Percentiles rank a stretch among this genome's conserved stretches.
phyloP scores from a whole-genome alignment of 352 stramenopile species.

The Phytophthora podocarpi region DNA sequence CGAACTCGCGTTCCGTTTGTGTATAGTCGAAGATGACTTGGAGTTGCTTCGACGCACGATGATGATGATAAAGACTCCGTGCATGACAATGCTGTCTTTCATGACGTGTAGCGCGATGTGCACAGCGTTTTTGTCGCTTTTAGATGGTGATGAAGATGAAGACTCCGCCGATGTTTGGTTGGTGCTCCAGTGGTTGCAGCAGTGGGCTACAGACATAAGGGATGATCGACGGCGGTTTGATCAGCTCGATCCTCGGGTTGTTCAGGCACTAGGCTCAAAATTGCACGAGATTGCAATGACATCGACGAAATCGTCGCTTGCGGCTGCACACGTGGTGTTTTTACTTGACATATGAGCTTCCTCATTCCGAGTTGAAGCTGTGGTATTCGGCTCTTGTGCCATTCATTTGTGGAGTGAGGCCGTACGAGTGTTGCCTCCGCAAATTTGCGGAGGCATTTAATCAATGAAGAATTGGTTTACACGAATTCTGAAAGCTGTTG shows the following conservation, averaged over 20 bases:
- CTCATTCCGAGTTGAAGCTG: no score
- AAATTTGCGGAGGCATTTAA: no score
- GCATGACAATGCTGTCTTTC: conserved; percentile 39
- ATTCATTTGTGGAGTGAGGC: no score
- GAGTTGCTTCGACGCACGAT: conserved; percentile 48
- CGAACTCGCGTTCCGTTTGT: conserved; percentile 60
- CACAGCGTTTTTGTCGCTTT: conserved; percentile 54
- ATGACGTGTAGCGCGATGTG: conserved; percentile 52
- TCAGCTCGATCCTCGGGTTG: conserved; percentile 48
- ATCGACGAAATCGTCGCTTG: conserved; percentile 39
- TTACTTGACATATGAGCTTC: conserved; percentile 35
- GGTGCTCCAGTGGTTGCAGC: conserved; percentile 53
- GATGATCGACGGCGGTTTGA: conserved; percentile 20
- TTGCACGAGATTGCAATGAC: conserved; percentile 30
- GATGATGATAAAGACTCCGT: conserved; percentile 31
- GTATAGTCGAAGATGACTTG: conserved; percentile 59
- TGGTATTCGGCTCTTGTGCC: no score
- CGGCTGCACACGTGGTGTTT: conserved; percentile 46
- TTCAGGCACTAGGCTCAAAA: conserved; percentile 36
- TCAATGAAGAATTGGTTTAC: no score
- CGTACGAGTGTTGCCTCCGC: no score
- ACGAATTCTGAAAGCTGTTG: no score
- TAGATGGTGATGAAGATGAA: conserved; percentile 29
- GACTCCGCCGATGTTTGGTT: conserved; percentile 42
- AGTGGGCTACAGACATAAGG: conserved; percentile 16